These are phyloP conservation scores for Solanum appendiculatum DNA, from an alignment of 257 asterid genomes.

Conservation along the genomic window DNA sequence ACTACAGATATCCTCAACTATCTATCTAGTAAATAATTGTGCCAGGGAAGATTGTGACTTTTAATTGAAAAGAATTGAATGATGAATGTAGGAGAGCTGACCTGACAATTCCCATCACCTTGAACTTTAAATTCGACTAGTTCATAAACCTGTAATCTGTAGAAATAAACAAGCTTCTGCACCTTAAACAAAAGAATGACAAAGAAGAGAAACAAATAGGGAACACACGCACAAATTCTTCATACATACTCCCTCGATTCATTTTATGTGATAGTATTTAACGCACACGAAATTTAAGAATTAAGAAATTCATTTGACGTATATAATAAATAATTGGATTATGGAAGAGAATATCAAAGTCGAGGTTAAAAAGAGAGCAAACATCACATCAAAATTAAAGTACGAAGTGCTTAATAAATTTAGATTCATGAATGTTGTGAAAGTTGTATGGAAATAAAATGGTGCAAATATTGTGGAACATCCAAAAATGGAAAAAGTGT, in stretches of 20 bases:
- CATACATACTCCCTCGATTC: neutral
- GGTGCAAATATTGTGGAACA: neutral
- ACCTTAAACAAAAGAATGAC: neutral
- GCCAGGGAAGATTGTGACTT: neutral
- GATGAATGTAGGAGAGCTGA: slow-evolving; percentile 9
- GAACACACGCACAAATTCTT: neutral
- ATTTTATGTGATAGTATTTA: neutral
- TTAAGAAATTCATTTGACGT: neutral
- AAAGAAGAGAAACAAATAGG: neutral
- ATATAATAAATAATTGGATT: neutral
- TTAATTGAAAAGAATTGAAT: neutral
- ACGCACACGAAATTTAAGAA: neutral
- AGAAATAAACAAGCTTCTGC: slow-evolving; percentile 11
- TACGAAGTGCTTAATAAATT: neutral
- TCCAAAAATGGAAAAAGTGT: neutral
- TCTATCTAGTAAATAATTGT: neutral
- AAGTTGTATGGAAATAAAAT: neutral
- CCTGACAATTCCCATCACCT: slow-evolving; percentile 99
- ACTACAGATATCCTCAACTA: neutral
- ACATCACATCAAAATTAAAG: neutral
- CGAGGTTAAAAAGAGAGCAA: neutral
- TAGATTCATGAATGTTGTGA: neutral
- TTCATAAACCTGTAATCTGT: slow-evolving; percentile 77
- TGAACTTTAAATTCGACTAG: slow-evolving; percentile 78
- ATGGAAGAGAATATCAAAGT: neutral